Conservation (phyloP, 2,329 filamentous ascomycete genomes). For the Cryphonectria nitschkei region DNA sequence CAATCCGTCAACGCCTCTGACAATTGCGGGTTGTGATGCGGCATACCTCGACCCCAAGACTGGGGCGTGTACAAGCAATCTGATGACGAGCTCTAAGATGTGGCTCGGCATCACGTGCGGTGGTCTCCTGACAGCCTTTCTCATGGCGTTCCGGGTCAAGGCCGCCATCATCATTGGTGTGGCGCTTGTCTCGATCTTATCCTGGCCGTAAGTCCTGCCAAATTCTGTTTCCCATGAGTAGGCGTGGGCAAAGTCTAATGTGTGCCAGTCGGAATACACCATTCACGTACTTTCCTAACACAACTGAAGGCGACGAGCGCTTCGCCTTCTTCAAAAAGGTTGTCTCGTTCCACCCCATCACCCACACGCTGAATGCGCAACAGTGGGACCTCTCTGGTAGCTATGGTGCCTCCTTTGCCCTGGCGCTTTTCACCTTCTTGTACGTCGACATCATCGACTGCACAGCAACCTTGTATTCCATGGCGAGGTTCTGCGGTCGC, state of each 20-base stretch:
- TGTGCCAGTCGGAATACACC: conserved; percentile 60
- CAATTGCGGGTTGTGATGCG: conserved; percentile 73
- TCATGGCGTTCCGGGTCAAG: conserved; percentile 80
- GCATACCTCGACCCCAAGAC: conserved; percentile 55
- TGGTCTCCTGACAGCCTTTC: conserved; percentile 75
- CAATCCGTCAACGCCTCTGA: conserved; percentile 68
- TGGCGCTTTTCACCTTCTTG: conserved; percentile 76
- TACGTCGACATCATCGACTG: conserved; percentile 82
- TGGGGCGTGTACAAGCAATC: conserved; percentile 56
- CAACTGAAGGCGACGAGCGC: conserved; percentile 61
- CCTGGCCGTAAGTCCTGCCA: conserved; percentile 65
- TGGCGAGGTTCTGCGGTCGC: conserved; percentile 70
- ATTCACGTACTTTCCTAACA: conserved; percentile 75
- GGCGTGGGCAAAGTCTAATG: conserved; percentile 28
- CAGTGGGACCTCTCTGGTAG: conserved; percentile 65
- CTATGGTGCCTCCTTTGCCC: conserved; percentile 64
- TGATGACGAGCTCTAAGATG: conserved; percentile 79
- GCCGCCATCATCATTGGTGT: conserved; percentile 77
- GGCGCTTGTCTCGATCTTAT: conserved; percentile 70
- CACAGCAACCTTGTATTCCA: conserved; percentile 79
- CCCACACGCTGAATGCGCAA: conserved; percentile 63
- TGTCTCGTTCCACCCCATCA: conserved; percentile 72
- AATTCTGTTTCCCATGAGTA: background rate
- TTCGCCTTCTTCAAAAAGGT: conserved; percentile 77
- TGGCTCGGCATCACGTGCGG: conserved; percentile 87